A percentile compares a stretch with the other conserved stretches of the same genome.
phyloP scores from a whole-genome alignment of 306 rosid genomes.

The Prosopis cineraria region DNA sequence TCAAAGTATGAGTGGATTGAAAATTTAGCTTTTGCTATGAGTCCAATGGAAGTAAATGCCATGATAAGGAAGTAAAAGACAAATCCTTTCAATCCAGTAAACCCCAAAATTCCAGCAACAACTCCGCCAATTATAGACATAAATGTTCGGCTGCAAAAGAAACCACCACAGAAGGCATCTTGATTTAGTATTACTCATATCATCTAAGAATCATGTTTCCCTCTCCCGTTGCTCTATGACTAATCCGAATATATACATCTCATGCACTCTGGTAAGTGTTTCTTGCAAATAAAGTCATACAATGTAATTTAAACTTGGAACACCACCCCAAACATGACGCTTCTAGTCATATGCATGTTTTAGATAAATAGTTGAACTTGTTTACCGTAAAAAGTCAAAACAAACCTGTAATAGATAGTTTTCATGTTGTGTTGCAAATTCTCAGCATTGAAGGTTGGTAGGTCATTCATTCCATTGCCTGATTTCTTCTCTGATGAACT shows the following conservation, averaged over 20 bases:
- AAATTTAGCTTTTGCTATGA: constrained; percentile 67
- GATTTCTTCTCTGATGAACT: constrained; percentile 68
- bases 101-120: constrained; percentile 93
- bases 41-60: constrained; percentile 74
- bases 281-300: constrained; percentile 15
- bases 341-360: constrained; percentile 4
- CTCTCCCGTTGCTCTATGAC: not conserved
- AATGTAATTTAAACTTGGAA: constrained; percentile 2
- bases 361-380: constrained; percentile 10
- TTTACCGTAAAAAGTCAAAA: constrained; percentile 29
- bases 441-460: constrained; percentile 79
- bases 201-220: not conserved
- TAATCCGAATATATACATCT: not conserved
- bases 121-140: constrained; percentile 92
- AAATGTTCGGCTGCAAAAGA: constrained; percentile 87
- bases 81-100: constrained; percentile 83
- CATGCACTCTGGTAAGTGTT: constrained; percentile 14
- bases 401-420: constrained; percentile 84
- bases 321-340: constrained; percentile 21
- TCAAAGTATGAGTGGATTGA: constrained; percentile 67
- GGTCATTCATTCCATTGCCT: constrained; percentile 53
- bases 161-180: constrained; percentile 10
- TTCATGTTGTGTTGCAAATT: constrained; percentile 92
- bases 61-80: constrained; percentile 75
- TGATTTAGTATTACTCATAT: not conserved